A percentile compares a stretch with the other conserved stretches of the same genome.
These are phyloP conservation scores for Trapa incisa DNA, from an alignment of 345 rosid genomes.

Conservation along the genomic window DNA sequence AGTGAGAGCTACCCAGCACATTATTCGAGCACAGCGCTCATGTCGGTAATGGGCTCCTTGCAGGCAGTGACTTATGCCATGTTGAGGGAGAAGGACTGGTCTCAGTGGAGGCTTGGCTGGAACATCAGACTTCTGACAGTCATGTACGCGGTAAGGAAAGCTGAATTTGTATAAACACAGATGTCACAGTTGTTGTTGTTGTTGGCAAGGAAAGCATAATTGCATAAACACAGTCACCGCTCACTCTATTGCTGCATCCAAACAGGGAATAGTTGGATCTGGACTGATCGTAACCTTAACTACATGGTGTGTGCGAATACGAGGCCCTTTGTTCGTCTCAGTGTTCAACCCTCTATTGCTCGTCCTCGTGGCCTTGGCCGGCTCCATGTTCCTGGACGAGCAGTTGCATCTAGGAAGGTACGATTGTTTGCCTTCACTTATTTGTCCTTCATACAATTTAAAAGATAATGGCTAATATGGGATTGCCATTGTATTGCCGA, in stretches of 20 bases:
- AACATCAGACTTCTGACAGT: slow-evolving; percentile 16
- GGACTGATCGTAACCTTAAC: slow-evolving; percentile 16
- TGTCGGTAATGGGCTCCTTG: slow-evolving; percentile 6
- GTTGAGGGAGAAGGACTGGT: slow-evolving; percentile 15
- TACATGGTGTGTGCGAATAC: slow-evolving; percentile 18
- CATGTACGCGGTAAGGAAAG: slow-evolving; percentile 12
- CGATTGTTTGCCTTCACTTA: background rate
- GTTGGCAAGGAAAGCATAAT: too few relatives aligned
- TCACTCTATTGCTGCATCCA: too few relatives aligned
- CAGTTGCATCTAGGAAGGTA: slow-evolving; percentile 28
- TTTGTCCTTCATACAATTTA: too few relatives aligned
- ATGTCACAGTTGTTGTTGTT: too few relatives aligned
- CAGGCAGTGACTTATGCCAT: slow-evolving; percentile 12
- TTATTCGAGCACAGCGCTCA: slow-evolving; percentile 8
- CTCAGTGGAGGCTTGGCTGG: slow-evolving; percentile 26
- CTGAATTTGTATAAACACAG: too few relatives aligned
- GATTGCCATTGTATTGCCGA: background rate
- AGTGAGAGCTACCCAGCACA: slow-evolving; percentile 1
- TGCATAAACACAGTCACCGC: too few relatives aligned
- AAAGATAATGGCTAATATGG: background rate
- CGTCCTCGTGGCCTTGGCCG: slow-evolving; percentile 14
- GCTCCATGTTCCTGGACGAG: slow-evolving; percentile 20
- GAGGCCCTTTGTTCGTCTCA: slow-evolving; percentile 21
- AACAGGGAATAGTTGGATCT: slow-evolving; percentile 18
- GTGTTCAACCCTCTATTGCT: slow-evolving; percentile 25